These are phyloP conservation scores for Fraxinus quadrangulata DNA, from an alignment of 257 asterid genomes.

Conservation along the genomic window DNA sequence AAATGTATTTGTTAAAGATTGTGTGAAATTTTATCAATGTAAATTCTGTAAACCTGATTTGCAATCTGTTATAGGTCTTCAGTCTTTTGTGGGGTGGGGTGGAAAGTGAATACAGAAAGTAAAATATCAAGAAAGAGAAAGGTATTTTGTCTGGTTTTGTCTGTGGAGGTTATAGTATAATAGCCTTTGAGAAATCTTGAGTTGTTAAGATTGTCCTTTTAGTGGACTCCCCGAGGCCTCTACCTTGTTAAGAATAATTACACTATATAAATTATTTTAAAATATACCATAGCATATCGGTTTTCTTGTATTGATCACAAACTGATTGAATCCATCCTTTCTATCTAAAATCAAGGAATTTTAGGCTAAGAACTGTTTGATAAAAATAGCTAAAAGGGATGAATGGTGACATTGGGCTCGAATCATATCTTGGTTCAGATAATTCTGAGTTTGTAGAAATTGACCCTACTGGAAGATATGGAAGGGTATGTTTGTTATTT, in stretches of 20 bases:
- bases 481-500: slow-evolving; percentile 60
- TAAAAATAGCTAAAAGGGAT: slow-evolving; percentile 34
- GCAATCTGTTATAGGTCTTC: slow-evolving; percentile 40
- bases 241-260: slow-evolving; percentile 31
- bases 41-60: slow-evolving; percentile 4
- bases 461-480: slow-evolving; percentile 98
- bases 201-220: slow-evolving; percentile 39
- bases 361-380: slow-evolving; percentile 13
- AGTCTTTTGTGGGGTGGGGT: slow-evolving; percentile 29
- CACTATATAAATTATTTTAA: slow-evolving; percentile 5
- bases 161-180: slow-evolving; percentile 35
- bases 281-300: slow-evolving; percentile 3
- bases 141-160: slow-evolving; percentile 52
- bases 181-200: slow-evolving; percentile 16
- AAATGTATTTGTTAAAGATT: too few relatives aligned
- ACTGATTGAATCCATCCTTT: slow-evolving; percentile 20
- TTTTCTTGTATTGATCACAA: slow-evolving; percentile 24
- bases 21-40: too few relatives aligned
- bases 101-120: slow-evolving; percentile 29
- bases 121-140: slow-evolving; percentile 23
- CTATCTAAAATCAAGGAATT: slow-evolving; percentile 25
- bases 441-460: slow-evolving; percentile 80
- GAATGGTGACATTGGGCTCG: slow-evolving; percentile 62
- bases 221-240: slow-evolving; percentile 50
- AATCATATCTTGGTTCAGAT: slow-evolving; percentile 62